Percentiles rank a stretch among this genome's conserved stretches.
Conservation (phyloP, 2,329 filamentous ascomycete species). For the Fusarium hostae region DNA sequence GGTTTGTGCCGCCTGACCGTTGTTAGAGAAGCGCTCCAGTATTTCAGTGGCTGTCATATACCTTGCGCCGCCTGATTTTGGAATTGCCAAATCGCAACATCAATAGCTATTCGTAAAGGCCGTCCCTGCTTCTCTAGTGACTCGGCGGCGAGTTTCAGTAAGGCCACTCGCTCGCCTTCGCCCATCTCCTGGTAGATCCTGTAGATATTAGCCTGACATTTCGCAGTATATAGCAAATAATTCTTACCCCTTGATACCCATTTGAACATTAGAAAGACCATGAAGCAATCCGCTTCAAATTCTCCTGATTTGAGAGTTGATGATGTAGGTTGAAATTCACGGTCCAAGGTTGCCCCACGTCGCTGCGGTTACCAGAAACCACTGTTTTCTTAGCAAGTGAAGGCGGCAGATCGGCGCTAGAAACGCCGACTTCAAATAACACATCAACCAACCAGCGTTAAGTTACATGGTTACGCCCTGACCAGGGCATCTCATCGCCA, state of each 20-base stretch:
- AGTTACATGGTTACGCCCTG: slow-evolving; percentile 27
- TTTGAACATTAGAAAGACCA: slow-evolving; percentile 45
- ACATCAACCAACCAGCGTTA: slow-evolving; percentile 38
- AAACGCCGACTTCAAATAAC: slow-evolving; percentile 37
- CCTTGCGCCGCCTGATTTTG: slow-evolving; percentile 87
- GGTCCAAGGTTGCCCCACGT: slow-evolving; percentile 40
- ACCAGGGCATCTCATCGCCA: slow-evolving; percentile 29
- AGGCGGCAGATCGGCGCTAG: slow-evolving; percentile 45
- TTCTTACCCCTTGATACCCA: slow-evolving; percentile 74
- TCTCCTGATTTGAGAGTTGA: slow-evolving; percentile 14
- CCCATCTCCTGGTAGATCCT: slow-evolving; percentile 95
- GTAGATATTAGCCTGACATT: slow-evolving; percentile 3
- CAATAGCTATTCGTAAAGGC: slow-evolving; percentile 88
- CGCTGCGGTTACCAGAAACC: slow-evolving; percentile 45
- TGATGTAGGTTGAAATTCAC: slow-evolving; percentile 36
- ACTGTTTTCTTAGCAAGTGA: slow-evolving; percentile 42
- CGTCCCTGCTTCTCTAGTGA: slow-evolving; percentile 76
- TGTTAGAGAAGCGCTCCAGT: slow-evolving; percentile 14
- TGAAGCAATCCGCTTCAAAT: slow-evolving; percentile 7
- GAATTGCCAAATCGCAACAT: slow-evolving; percentile 97
- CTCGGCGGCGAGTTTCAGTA: slow-evolving; percentile 84
- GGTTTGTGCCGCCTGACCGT: slow-evolving; percentile 79
- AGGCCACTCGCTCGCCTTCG: slow-evolving; percentile 78
- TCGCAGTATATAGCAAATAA: rapidly evolving
- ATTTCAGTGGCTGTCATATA: slow-evolving; percentile 38